Percentiles rank a stretch among this genome's conserved stretches.
phyloP scores from a whole-genome alignment of 1,284 basidiomycete genomes.

The Cutaneotrichosporon daszewskae region DNA sequence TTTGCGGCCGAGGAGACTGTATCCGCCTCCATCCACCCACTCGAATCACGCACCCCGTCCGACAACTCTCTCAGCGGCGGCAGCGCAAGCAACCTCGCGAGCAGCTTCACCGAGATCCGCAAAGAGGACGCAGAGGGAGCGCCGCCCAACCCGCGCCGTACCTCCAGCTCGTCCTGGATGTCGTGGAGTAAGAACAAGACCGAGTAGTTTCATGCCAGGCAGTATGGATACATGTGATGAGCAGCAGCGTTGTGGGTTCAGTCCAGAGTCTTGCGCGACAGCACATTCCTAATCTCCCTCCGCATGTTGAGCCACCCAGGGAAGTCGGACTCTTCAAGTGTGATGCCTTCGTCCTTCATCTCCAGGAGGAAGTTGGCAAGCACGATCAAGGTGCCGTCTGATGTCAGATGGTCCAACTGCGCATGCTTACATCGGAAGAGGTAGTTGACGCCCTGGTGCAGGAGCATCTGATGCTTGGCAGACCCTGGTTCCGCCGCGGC shows the following conservation, averaged over 20 bases:
- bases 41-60: conserved; percentile 3
- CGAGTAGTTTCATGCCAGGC: background rate
- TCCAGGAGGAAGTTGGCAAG: conserved; percentile 95
- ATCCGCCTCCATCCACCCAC: background rate
- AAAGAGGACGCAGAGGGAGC: conserved; percentile 36
- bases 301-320: conserved; percentile 75
- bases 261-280: conserved; percentile 69
- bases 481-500: conserved; percentile 75
- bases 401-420: background rate
- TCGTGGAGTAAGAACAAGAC: conserved; percentile 4
- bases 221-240: too few relatives aligned
- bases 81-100: conserved; percentile 1
- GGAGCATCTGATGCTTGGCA: conserved; percentile 66
- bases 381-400: conserved; percentile 86
- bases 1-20: conserved; percentile 6
- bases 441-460: conserved; percentile 75
- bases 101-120: conserved; percentile 33
- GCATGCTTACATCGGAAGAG: conserved; percentile 52
- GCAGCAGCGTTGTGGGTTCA: too few relatives aligned
- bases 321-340: conserved; percentile 54
- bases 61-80: conserved; percentile 14
- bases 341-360: conserved; percentile 50
- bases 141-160: background rate
- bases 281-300: conserved; percentile 73
- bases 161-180: conserved; percentile 6